These are phyloP conservation scores for Exutisphaerella laricina DNA, from an alignment of 2,329 filamentous ascomycete genomes.

Conservation along the genomic window DNA sequence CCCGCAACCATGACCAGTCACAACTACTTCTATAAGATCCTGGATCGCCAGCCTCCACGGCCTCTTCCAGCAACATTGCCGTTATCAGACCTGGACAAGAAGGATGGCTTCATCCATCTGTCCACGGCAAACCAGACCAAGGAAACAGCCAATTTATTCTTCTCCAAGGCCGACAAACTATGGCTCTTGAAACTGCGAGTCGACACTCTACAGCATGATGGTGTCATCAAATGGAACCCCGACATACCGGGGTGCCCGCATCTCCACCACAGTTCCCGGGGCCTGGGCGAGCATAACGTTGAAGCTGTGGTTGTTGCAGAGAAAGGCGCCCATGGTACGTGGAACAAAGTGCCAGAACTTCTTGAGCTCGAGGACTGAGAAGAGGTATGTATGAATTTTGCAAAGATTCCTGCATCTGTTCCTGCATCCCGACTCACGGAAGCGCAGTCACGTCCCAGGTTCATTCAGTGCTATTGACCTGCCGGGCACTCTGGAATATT, in stretches of 20 bases:
- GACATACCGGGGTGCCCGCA: slow-evolving; percentile 25
- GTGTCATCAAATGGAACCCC: slow-evolving; percentile 17
- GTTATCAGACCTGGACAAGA: slow-evolving; percentile 20
- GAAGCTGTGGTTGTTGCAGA: slow-evolving; percentile 22
- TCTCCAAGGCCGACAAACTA: slow-evolving; percentile 17
- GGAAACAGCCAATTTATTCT: slow-evolving; percentile 27
- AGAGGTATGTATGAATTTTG: background rate
- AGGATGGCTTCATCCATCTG: slow-evolving; percentile 26
- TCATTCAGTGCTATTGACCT: too few relatives aligned
- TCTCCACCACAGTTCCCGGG: slow-evolving; percentile 19
- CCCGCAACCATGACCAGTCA: slow-evolving; percentile 16
- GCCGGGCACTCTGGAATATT: background rate
- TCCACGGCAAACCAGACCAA: slow-evolving; percentile 28
- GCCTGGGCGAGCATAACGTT: slow-evolving; percentile 23
- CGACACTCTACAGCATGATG: slow-evolving; percentile 17
- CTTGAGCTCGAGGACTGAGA: slow-evolving; percentile 1
- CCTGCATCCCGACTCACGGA: background rate
- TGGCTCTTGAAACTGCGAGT: slow-evolving; percentile 25
- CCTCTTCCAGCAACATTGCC: slow-evolving; percentile 26
- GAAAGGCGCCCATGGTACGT: slow-evolving; percentile 8
- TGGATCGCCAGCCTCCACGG: slow-evolving; percentile 18
- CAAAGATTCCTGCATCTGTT: background rate
- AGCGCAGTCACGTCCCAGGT: too few relatives aligned
- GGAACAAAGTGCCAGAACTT: slow-evolving; percentile 1
- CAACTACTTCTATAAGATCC: slow-evolving; percentile 30